phyloP scores from a whole-genome alignment of 495 filamentous ascomycete species.

The Lophiostoma macrostomum region DNA sequence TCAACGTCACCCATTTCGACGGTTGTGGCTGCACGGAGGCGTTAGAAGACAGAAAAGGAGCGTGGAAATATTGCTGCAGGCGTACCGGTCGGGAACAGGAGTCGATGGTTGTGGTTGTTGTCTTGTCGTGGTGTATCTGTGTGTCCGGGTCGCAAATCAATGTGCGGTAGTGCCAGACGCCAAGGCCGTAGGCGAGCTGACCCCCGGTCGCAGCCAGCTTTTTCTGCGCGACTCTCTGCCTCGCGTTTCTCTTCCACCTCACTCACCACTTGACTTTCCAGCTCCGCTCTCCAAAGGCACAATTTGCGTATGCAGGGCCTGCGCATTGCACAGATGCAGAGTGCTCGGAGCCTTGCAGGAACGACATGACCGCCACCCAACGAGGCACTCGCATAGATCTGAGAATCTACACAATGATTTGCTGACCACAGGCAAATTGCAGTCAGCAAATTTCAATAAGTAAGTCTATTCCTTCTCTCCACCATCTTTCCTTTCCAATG shows the following conservation, averaged over 20 bases:
- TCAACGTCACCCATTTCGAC: slow-evolving; percentile 63
- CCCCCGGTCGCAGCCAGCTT: background rate
- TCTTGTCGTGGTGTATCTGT: slow-evolving; percentile 1
- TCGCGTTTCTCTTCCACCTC: background rate
- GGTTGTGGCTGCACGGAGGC: slow-evolving; percentile 5
- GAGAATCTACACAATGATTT: background rate
- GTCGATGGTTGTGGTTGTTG: slow-evolving; percentile 17
- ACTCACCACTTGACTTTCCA: background rate
- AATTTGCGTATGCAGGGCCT: background rate
- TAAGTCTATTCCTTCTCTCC: slow-evolving; percentile 21
- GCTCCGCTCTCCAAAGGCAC: no score
- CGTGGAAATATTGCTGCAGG: background rate
- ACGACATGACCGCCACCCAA: no score
- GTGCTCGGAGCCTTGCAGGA: no score
- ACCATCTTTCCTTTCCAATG: slow-evolving; percentile 48
- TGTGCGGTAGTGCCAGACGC: slow-evolving; percentile 11
- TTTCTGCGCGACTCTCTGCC: slow-evolving; percentile 16
- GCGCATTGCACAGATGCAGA: background rate
- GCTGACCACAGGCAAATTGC: no score
- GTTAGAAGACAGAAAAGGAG: slow-evolving; percentile 13
- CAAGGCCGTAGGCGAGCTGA: slow-evolving; percentile 16
- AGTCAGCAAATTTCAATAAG: no score
- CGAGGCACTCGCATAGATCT: no score
- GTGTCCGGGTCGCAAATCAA: background rate
- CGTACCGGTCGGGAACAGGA: slow-evolving; percentile 33